These are phyloP conservation scores for Sequoia sempervirens DNA, from an alignment of 75 land plant species.

Conservation along the genomic window DNA sequence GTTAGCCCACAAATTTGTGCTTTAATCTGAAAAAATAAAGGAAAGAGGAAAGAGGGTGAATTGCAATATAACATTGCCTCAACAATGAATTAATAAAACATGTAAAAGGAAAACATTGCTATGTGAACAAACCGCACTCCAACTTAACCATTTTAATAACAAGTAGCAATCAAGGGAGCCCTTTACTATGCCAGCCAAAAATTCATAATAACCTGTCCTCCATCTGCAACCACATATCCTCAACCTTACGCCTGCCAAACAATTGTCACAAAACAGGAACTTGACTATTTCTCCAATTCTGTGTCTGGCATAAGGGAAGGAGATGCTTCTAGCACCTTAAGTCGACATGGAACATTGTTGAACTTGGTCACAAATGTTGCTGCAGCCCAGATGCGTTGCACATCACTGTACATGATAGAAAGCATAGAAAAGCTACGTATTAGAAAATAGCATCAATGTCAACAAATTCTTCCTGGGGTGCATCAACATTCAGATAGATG, in stretches of 20 bases:
- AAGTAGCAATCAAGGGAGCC: background rate
- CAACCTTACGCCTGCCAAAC: background rate
- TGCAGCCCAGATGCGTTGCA: constrained; percentile 37
- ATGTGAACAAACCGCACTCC: background rate
- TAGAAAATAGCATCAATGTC: background rate
- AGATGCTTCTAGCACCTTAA: constrained; percentile 27
- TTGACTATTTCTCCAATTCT: background rate
- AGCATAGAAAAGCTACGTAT: background rate
- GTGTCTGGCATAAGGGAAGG: constrained; percentile 15
- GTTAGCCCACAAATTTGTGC: background rate
- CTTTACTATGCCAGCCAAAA: background rate
- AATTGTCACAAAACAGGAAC: background rate
- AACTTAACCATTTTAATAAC: background rate
- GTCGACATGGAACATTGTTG: constrained; percentile 23
- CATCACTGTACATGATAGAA: constrained; percentile 18
- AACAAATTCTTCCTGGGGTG: background rate
- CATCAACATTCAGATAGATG: background rate
- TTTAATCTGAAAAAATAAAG: background rate
- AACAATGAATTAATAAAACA: background rate
- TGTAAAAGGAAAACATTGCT: background rate
- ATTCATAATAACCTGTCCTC: background rate
- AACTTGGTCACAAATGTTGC: constrained; percentile 30
- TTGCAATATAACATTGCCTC: background rate
- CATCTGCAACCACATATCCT: background rate
- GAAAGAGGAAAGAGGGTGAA: background rate